Evolutionary conservation across 1,284 basidiomycete species (phyloP), one percentile per base, ranked within the genome.

Genomic region (Malassezia yamatoensis): DNA sequence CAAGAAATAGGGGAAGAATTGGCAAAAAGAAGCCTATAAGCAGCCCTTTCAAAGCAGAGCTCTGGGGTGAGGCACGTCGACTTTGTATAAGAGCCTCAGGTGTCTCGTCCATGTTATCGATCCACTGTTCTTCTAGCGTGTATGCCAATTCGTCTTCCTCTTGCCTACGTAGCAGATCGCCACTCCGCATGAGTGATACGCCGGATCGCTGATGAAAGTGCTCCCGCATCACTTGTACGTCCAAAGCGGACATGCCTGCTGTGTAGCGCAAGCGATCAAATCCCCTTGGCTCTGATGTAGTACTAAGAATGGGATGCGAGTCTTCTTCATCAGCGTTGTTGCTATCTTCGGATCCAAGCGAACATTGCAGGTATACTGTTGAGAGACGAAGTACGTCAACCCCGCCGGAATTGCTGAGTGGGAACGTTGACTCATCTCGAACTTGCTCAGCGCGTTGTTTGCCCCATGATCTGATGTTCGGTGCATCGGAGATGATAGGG

Each of bases 71-170:
- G 9, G 49, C 8, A 9, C 13, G 6, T 13, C n/a, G 44, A 3
- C 36, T 16, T 15, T 11, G 20, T 8, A 34, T 21, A 16, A 49
- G 9, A 12, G 29, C 20, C 32, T 51, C 34, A n/a, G 54, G 54
- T 20, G 41, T 37, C 20, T 56, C 45, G 15, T 41, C 58, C 49
- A 56, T 48, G 33, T 43, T 51, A 21, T 62, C 60, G 32, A 62
- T 62, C 60, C 60, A 62, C 33, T 62, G 60, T 40, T 62, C 60
- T 40, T 62, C 60, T 18, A 62, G 34, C 34, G 49, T 43, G 20
- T 54, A 49, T 12, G 54, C 53, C 20, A 57, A 44, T 18, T 62
- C 58, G 9, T 61, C 51, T 37, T 61, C 59, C 10, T 61, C 59
- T 4, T 41, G 39, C 20, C 40, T 41, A 2, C 59, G 51, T 1